Conservation (phyloP, 371 early-diverging fungal species). For the Neoconidiobolus thromboides region DNA sequence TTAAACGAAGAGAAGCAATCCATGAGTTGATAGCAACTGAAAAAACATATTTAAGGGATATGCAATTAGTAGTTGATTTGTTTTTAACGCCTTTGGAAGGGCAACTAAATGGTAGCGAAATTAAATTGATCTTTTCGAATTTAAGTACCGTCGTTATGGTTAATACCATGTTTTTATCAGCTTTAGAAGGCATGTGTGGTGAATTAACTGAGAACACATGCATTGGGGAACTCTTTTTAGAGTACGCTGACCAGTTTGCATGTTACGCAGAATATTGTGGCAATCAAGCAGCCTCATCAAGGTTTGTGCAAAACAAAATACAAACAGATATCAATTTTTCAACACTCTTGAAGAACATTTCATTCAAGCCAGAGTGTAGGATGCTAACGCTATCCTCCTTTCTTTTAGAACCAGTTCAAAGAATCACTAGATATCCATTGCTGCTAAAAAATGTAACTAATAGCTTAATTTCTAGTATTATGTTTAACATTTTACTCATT, state of each 20-base stretch:
- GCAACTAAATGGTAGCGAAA: conserved; percentile 9
- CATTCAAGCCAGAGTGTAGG: conserved; percentile 37
- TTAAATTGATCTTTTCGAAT: conserved; percentile 28
- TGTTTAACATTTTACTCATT: background rate
- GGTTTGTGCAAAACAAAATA: conserved; percentile 37
- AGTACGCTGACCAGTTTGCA: conserved; percentile 31
- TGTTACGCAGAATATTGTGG: conserved; percentile 46
- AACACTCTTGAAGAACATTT: background rate
- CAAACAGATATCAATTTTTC: conserved; percentile 17
- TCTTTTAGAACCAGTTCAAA: conserved; percentile 78
- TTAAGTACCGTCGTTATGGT: conserved; percentile 44
- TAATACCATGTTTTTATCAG: conserved; percentile 48
- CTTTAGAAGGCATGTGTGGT: conserved; percentile 34
- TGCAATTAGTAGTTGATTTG: conserved; percentile 62
- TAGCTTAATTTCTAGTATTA: background rate
- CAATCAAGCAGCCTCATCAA: conserved; percentile 36
- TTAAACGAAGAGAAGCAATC: conserved; percentile 72
- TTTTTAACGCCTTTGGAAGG: conserved; percentile 23
- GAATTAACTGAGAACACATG: conserved; percentile 26
- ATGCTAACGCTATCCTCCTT: conserved; percentile 67
- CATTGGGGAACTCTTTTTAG: conserved; percentile 39
- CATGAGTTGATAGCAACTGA: conserved; percentile 76
- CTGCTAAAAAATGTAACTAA: conserved; percentile 48
- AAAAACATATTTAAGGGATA: conserved; percentile 54
- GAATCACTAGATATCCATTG: conserved; percentile 82